Base-by-base conservation (phyloP, 805 yeast genomes). In the Cyberlindnera euphorbiae region DNA sequence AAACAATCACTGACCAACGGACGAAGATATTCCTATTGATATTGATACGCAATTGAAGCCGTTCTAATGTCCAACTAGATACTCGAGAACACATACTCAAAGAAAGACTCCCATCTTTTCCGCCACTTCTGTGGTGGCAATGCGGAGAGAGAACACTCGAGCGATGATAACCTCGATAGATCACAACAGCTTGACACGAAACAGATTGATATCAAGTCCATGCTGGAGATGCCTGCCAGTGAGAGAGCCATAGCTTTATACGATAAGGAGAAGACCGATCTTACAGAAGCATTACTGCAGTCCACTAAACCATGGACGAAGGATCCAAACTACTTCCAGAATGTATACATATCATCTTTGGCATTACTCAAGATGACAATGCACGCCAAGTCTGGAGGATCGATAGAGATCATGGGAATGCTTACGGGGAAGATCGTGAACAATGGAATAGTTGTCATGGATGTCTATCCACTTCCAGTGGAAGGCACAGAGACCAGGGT, bases 401-500 rank as follows among this genome's bases (percentile, higher is more conserved):
- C 82, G 8, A 81, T 86, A 26, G 98, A 90, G 57, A 77, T 93
- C 6, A 90, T 90, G 97, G 98, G 97, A 5, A 83, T 89, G 83
- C 67, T 90, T 58, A 75, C 89, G 0, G 97, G 98, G 1, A 77
- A 77, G 47, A 72, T 83, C 8, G 63, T 73, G 11, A 67, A 65
- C 6, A 61, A 66, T 14, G 65, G 66, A 6, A 71, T 88, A 40
- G 70, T 82, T 3, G 82, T 93, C 2, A 69, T 78, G 68, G 96
- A 90, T 57, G 80, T 79, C 8, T 90, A 82, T 57, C 79, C 88
- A 11, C 62, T 93, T 26, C 97, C 97, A 0, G 97, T 90, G 2
- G 90, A 85, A 56, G 97, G 97, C 1, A 89, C 97, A 0, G 97
- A 93, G 56, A 86, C 96, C 0, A 60, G 97, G 33, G 98, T 90